phyloP scores from a whole-genome alignment of 176 grass and related monocot species.

The Eremochloa ophiuroides region DNA sequence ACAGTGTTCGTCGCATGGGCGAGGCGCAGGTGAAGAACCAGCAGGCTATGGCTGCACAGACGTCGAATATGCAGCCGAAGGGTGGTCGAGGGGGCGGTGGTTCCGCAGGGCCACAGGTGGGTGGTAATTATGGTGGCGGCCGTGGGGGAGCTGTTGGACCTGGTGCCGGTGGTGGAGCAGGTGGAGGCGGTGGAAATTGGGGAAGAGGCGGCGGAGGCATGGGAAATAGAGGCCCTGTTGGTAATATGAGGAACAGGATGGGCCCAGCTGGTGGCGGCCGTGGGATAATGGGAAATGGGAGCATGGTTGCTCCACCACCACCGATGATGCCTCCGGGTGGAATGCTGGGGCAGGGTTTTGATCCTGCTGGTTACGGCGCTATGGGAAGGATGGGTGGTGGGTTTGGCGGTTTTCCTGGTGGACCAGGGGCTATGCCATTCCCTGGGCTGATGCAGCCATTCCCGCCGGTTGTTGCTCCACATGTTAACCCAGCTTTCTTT shows the following conservation, averaged over 20 bases:
- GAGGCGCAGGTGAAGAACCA: conserved; percentile 72
- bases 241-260: conserved; percentile 68
- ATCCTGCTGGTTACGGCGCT: conserved; percentile 64
- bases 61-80: conserved; percentile 36
- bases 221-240: conserved; percentile 51
- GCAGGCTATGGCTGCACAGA: conserved; percentile 42
- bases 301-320: conserved; percentile 59
- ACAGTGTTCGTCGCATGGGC: conserved; percentile 58
- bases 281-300: conserved; percentile 69
- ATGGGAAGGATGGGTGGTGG: conserved; percentile 88
- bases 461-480: conserved; percentile 70
- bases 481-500: conserved; percentile 94
- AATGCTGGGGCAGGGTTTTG: conserved; percentile 79
- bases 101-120: conserved; percentile 23
- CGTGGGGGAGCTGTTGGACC: conserved; percentile 28
- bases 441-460: conserved; percentile 82
- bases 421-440: conserved; percentile 55
- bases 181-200: conserved; percentile 51
- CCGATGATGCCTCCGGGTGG: conserved; percentile 64
- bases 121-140: conserved; percentile 52
- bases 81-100: conserved; percentile 50
- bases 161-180: conserved; percentile 34
- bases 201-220: conserved; percentile 55
- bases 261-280: conserved; percentile 48
- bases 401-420: conserved; percentile 69